phyloP scores from a whole-genome alignment of 768 basidiomycete species.

The Tylopilus intermedius region DNA sequence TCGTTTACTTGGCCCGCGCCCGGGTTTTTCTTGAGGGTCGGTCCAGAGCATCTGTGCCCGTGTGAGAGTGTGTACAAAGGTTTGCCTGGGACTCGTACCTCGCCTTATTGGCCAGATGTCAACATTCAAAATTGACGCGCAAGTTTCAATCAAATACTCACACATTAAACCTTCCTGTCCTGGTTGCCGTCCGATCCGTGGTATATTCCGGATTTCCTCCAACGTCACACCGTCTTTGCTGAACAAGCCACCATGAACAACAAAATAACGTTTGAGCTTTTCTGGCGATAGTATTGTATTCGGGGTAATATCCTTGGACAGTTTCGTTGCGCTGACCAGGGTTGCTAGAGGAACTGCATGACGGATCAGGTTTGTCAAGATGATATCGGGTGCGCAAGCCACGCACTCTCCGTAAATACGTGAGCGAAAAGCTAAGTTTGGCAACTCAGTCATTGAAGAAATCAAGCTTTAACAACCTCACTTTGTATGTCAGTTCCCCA shows the following conservation, averaged over 20 bases:
- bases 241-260: conserved; percentile 95
- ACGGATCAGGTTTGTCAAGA: conserved; percentile 5
- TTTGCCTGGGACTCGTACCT: conserved; percentile 39
- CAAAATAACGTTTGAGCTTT: conserved; percentile 84
- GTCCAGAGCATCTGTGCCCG: conserved; percentile 80
- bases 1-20: conserved; percentile 94
- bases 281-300: conserved; percentile 74
- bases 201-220: conserved; percentile 86
- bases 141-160: conserved; percentile 34
- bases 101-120: conserved; percentile 39
- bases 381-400: not conserved
- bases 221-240: conserved; percentile 93
- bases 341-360: conserved; percentile 84
- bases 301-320: conserved; percentile 35
- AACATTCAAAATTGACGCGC: conserved; percentile 4
- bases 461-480: conserved; percentile 20
- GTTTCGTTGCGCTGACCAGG: conserved; percentile 68
- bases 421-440: conserved; percentile 76
- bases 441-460: conserved; percentile 4
- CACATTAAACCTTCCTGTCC: conserved; percentile 96
- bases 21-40: conserved; percentile 84
- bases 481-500: conserved; percentile 92
- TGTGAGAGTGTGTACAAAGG: conserved; percentile 4
- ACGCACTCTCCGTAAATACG: conserved; percentile 82
- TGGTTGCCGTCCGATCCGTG: conserved; percentile 84